phyloP scores from a whole-genome alignment of 495 filamentous ascomycete genomes.

The Immersiella caudata region DNA sequence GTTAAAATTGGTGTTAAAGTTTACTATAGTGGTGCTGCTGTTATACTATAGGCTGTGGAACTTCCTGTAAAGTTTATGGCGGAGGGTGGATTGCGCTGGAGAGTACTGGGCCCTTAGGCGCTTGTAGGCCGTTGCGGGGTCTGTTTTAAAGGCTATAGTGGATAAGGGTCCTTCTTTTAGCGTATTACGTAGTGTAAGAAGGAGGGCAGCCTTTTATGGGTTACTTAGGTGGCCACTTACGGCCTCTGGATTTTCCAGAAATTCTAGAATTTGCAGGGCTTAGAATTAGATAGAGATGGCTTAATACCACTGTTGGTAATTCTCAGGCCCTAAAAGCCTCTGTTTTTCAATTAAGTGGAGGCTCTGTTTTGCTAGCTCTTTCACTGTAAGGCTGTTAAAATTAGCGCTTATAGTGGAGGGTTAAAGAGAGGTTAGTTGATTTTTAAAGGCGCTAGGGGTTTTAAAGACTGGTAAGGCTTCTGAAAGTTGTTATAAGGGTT shows the following conservation, averaged over 20 bases:
- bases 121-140: background rate
- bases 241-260: background rate
- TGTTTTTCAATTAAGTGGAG: background rate
- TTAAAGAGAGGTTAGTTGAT: no score
- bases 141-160: background rate
- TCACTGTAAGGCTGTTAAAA: no score
- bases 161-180: background rate
- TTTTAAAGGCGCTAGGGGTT: no score
- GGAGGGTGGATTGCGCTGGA: background rate
- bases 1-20: background rate
- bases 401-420: no score
- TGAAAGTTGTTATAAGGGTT: no score
- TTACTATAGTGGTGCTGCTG: background rate
- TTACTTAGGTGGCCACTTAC: background rate
- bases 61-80: background rate
- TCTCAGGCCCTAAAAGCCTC: background rate
- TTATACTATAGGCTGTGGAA: background rate
- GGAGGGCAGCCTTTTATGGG: background rate
- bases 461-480: no score
- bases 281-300: background rate
- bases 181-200: background rate
- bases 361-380: background rate
- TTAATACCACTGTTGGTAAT: background rate
- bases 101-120: background rate
- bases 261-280: background rate